phyloP scores from a whole-genome alignment of 202 grass and related monocot species.

The Schoenoplectus tabernaemontani region DNA sequence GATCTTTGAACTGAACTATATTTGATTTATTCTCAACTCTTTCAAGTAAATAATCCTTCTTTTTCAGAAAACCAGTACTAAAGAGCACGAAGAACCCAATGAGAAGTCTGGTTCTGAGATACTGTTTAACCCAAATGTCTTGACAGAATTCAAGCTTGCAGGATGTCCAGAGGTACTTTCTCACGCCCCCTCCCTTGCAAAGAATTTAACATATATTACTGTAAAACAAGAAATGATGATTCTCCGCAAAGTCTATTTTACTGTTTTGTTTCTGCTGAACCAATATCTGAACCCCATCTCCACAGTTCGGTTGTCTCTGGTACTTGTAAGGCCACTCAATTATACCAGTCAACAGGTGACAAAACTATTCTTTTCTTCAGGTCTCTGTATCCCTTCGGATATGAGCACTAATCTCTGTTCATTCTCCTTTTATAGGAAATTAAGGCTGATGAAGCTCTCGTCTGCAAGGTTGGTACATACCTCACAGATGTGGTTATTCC shows the following conservation, averaged over 20 bases:
- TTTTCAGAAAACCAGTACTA: slow-evolving; percentile 35
- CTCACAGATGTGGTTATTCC: slow-evolving; percentile 70
- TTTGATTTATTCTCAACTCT: neutral
- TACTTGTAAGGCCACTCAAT: neutral
- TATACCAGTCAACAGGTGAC: neutral
- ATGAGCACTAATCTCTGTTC: slow-evolving; percentile 11
- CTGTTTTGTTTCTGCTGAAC: neutral
- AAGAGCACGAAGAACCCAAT: slow-evolving; percentile 21
- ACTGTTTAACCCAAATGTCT: slow-evolving; percentile 94
- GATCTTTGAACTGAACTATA: neutral
- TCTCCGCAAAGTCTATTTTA: neutral
- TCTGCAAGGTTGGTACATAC: slow-evolving; percentile 61
- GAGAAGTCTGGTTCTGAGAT: slow-evolving; percentile 46
- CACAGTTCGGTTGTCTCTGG: neutral
- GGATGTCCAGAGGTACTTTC: slow-evolving; percentile 61
- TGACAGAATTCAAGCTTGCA: slow-evolving; percentile 92
- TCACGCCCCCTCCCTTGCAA: neutral
- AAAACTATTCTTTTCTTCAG: neutral
- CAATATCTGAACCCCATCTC: neutral
- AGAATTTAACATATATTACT: neutral
- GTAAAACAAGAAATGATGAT: neutral
- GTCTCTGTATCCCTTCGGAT: slow-evolving; percentile 7
- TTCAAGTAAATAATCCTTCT: slow-evolving; percentile 19
- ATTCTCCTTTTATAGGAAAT: slow-evolving; percentile 57
- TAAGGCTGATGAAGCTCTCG: slow-evolving; percentile 63